These are phyloP conservation scores for Pyrrhoderma noxium DNA, from an alignment of 1,284 basidiomycete species.

Conservation along the genomic window DNA sequence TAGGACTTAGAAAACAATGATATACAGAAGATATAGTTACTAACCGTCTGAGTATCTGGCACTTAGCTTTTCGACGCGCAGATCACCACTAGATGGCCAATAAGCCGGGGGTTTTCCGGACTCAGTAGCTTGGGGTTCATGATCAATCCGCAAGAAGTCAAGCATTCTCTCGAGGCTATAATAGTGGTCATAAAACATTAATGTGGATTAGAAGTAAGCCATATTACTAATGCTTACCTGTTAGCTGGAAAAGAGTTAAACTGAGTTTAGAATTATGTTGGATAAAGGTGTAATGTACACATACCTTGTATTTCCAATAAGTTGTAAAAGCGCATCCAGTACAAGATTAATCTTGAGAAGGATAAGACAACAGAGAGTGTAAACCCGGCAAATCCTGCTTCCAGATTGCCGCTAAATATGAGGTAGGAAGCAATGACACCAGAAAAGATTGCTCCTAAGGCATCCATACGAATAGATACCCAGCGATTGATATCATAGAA, in stretches of 20 bases:
- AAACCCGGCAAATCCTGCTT: constrained; percentile 19
- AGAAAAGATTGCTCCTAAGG: constrained; percentile 19
- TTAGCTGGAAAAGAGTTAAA: constrained; percentile 7
- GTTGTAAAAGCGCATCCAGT: constrained; percentile 20
- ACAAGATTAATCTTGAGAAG: constrained; percentile 13
- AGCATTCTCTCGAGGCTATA: constrained; percentile 35
- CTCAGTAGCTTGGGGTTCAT: constrained; percentile 30
- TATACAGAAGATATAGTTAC: background rate
- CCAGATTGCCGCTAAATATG: constrained; percentile 15
- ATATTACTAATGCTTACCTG: constrained; percentile 6
- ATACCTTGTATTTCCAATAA: constrained; percentile 19
- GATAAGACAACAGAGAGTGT: constrained; percentile 17
- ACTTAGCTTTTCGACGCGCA: constrained; percentile 29
- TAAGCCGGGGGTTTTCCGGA: constrained; percentile 27
- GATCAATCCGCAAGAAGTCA: constrained; percentile 35
- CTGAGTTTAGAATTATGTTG: background rate
- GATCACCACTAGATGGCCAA: constrained; percentile 38
- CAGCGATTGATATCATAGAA: constrained; percentile 23
- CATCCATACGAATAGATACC: constrained; percentile 18
- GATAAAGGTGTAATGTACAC: background rate
- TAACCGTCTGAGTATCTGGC: constrained; percentile 22
- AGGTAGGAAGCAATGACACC: constrained; percentile 19
- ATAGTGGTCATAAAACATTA: background rate
- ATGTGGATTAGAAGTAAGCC: background rate
- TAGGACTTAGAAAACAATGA: background rate